phyloP scores from a whole-genome alignment of 257 asterid genomes.

The Verbascum thapsus region DNA sequence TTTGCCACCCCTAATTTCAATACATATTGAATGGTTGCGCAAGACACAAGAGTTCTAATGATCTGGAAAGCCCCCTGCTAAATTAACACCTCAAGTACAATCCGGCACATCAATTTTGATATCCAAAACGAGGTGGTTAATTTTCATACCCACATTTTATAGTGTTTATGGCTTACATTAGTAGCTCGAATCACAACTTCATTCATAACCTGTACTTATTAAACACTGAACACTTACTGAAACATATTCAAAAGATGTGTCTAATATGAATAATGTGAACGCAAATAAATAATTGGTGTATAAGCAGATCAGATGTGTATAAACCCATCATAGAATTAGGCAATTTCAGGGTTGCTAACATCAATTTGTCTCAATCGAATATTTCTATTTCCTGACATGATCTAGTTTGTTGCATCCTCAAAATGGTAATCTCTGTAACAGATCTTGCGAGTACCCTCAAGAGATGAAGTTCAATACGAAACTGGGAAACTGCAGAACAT shows the following conservation, averaged over 20 bases:
- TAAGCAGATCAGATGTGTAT: slow-evolving; percentile 2
- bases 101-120: neutral
- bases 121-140: neutral
- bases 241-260: neutral
- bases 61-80: too few relatives aligned
- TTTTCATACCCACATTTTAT: neutral
- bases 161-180: neutral
- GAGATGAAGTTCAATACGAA: slow-evolving; percentile 14
- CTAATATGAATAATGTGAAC: neutral
- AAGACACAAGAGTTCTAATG: too few relatives aligned
- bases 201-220: too few relatives aligned
- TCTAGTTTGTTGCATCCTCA: slow-evolving; percentile 1
- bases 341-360: neutral
- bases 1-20: too few relatives aligned
- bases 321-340: neutral
- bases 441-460: slow-evolving; percentile 6
- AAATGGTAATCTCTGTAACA: slow-evolving; percentile 5
- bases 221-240: neutral
- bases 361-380: slow-evolving; percentile 17
- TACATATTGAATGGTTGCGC: too few relatives aligned
- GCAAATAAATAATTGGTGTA: too few relatives aligned
- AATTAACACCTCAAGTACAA: too few relatives aligned
- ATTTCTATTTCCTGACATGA: slow-evolving; percentile 11
- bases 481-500: slow-evolving; percentile 23
- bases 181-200: too few relatives aligned